Percentiles rank a stretch among this genome's conserved stretches.
These are phyloP conservation scores for Cryptosporidium baileyi DNA, from an alignment of 169 alveolate species.

Conservation along the genomic window DNA sequence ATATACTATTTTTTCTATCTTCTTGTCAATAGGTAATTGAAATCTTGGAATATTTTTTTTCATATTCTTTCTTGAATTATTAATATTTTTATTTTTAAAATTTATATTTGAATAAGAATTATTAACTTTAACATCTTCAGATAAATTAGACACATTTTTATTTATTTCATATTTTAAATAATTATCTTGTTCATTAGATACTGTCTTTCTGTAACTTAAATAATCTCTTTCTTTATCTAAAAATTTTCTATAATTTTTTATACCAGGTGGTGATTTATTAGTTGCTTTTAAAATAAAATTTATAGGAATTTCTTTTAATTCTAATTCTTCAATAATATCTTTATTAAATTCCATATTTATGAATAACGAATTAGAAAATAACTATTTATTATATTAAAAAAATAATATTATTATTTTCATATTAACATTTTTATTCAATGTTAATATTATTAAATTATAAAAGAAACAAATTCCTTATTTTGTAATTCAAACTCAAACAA, in stretches of 20 bases:
- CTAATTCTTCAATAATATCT: conserved; percentile 4
- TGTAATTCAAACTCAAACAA: too few species aligned
- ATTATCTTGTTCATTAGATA: background rate
- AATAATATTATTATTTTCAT: too few species aligned
- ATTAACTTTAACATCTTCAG: background rate
- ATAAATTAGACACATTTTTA: background rate
- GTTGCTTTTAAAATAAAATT: conserved; percentile 22
- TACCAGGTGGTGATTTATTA: conserved; percentile 59
- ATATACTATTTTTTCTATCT: background rate
- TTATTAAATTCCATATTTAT: background rate
- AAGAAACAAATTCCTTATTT: too few species aligned
- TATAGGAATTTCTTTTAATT: conserved; percentile 7
- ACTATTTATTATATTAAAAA: background rate
- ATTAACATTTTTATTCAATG: too few species aligned
- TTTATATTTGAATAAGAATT: background rate
- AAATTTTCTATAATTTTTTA: background rate
- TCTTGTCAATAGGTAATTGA: conserved; percentile 1
- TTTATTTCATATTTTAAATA: background rate
- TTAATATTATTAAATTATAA: too few species aligned
- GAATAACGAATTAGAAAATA: background rate
- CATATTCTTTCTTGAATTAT: background rate
- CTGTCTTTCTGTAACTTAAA: background rate
- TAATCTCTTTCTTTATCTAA: background rate
- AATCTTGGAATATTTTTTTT: conserved; percentile 15
- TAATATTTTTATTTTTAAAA: background rate